A percentile compares a stretch with the other conserved stretches of the same genome.
These are phyloP conservation scores for Luffa aegyptiaca DNA, from an alignment of 306 rosid genomes.

Conservation along the genomic window DNA sequence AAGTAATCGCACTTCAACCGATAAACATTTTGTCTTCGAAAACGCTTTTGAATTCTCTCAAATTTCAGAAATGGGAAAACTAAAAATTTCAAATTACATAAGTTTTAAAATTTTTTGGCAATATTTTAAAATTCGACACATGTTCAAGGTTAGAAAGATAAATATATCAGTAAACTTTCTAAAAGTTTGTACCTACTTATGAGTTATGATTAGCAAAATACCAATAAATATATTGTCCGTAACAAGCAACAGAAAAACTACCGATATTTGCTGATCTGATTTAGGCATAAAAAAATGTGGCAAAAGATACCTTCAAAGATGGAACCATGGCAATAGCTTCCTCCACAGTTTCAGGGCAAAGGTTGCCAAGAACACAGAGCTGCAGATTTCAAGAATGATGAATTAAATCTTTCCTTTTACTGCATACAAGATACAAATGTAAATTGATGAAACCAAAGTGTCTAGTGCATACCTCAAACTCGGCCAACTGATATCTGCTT, in stretches of 20 bases:
- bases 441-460: not conserved
- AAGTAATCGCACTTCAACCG: too few relatives aligned
- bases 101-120: not conserved
- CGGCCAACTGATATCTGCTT: slow-evolving; percentile 74
- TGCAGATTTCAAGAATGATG: too few relatives aligned
- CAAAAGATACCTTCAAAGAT: slow-evolving; percentile 58
- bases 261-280: not conserved
- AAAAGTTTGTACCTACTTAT: not conserved
- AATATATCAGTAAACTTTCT: not conserved
- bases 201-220: not conserved
- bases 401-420: too few relatives aligned
- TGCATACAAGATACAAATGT: slow-evolving; percentile 15
- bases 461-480: slow-evolving; percentile 59
- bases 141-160: too few relatives aligned
- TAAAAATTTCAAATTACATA: not conserved
- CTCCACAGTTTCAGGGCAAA: too few relatives aligned
- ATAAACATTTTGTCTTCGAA: too few relatives aligned
- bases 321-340: slow-evolving; percentile 79
- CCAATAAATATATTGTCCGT: not conserved
- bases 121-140: not conserved
- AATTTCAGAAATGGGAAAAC: not conserved
- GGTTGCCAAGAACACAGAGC: too few relatives aligned
- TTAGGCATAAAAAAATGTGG: not conserved
- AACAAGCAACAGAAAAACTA: not conserved
- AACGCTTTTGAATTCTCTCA: not conserved